A percentile compares a stretch with the other conserved stretches of the same genome.
Evolutionary conservation across 306 rosid species (phyloP).

Genomic region (Cyclanthera cordifolia): DNA sequence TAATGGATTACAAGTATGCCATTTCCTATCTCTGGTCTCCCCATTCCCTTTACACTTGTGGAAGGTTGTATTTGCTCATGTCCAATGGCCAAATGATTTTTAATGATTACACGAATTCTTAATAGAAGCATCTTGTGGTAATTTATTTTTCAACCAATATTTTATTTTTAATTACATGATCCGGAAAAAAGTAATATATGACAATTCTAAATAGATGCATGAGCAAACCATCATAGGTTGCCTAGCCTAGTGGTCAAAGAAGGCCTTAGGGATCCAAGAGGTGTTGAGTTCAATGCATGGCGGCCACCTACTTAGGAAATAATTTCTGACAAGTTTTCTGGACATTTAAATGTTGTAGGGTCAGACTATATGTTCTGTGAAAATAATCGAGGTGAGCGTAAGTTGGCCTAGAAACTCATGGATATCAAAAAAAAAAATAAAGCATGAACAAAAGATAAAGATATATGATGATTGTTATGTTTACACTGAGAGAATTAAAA

Average conservation of each 20-base stretch:
- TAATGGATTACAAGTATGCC: conserved; percentile 80
- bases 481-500: not conserved
- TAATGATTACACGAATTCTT: not conserved
- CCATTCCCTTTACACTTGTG: not conserved
- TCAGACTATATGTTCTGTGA: too few species aligned
- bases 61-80: conserved; percentile 2
- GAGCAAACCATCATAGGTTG: too few species aligned
- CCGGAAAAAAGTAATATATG: not conserved
- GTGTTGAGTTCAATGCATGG: too few species aligned
- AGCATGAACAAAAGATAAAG: not conserved
- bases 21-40: not conserved
- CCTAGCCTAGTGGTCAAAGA: too few species aligned
- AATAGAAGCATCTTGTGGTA: not conserved
- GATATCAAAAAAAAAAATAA: too few species aligned
- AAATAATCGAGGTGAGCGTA: too few species aligned
- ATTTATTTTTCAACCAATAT: not conserved
- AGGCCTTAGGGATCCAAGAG: too few species aligned
- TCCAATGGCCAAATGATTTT: not conserved
- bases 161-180: not conserved
- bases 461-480: not conserved
- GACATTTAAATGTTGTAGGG: not conserved
- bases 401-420: too few species aligned
- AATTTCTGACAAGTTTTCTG: too few species aligned
- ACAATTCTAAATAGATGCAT: not conserved
- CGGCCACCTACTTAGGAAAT: too few species aligned